phyloP scores from a whole-genome alignment of 1,284 basidiomycete genomes.

The Trichosporon faecale region DNA sequence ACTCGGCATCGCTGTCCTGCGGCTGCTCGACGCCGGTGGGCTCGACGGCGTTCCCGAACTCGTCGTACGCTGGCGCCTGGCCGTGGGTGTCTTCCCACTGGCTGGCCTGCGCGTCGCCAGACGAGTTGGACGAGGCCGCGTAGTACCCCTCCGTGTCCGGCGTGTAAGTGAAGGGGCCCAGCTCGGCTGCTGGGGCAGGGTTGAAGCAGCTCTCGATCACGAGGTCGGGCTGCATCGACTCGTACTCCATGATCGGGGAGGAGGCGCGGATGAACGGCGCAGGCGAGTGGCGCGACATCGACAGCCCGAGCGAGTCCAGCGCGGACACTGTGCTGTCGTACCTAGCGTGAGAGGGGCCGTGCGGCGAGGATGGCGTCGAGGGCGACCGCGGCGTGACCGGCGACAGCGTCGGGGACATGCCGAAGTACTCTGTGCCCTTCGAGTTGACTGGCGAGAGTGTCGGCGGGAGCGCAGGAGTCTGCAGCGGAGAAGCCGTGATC shows the following conservation, averaged over 20 bases:
- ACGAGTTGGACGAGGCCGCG: neutral
- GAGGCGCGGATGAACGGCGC: neutral
- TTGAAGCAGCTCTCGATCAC: slow-evolving; percentile 49
- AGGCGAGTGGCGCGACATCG: neutral
- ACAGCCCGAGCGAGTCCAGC: neutral
- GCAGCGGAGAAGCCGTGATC: neutral
- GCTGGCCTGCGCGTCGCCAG: neutral
- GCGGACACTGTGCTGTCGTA: neutral
- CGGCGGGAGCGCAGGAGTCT: neutral
- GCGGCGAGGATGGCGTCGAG: neutral
- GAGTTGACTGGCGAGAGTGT: slow-evolving; percentile 7
- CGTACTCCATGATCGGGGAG: slow-evolving; percentile 5
- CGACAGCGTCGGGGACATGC: neutral
- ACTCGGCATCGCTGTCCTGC: neutral
- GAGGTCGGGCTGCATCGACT: slow-evolving; percentile 31
- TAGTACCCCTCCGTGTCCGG: slow-evolving; percentile 4
- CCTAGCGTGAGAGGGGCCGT: neutral
- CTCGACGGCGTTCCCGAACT: neutral
- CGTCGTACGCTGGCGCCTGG: neutral
- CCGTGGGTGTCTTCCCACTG: neutral
- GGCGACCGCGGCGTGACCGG: neutral
- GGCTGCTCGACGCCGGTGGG: neutral
- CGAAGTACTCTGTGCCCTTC: neutral
- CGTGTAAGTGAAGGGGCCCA: slow-evolving; percentile 44
- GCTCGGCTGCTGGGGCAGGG: slow-evolving; percentile 33